A percentile compares a stretch with the other conserved stretches of the same genome.
These are phyloP conservation scores for Pythium aristosporum DNA, from an alignment of 352 stramenopile species.

Conservation along the genomic window DNA sequence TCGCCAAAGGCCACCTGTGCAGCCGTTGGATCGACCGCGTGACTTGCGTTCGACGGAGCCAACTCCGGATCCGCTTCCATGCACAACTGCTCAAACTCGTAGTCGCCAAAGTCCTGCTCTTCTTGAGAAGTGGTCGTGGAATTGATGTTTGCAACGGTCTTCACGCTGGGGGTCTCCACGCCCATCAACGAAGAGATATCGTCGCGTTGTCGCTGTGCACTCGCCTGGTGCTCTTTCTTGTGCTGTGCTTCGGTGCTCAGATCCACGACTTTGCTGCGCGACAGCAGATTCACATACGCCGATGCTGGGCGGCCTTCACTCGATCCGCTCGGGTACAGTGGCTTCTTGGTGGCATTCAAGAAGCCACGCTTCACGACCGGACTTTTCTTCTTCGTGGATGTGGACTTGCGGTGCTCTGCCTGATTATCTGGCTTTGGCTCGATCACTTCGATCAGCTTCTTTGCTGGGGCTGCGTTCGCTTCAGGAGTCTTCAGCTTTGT, in stretches of 20 bases:
- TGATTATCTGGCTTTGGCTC: constrained; percentile 5
- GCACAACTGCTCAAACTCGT: constrained; percentile 81
- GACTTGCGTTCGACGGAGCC: constrained; percentile 16
- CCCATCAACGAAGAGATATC: constrained; percentile 2
- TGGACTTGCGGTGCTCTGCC: background rate
- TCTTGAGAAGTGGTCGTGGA: background rate
- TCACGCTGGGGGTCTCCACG: background rate
- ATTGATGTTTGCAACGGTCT: background rate
- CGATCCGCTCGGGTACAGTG: constrained; percentile 73
- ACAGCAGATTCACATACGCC: constrained; percentile 75
- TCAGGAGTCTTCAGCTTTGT: background rate
- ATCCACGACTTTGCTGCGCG: constrained; percentile 81
- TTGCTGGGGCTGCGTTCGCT: constrained; percentile 19
- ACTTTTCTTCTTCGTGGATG: constrained; percentile 29
- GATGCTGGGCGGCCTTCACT: constrained; percentile 64
- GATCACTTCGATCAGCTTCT: constrained; percentile 56
- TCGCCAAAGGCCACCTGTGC: constrained; percentile 46
- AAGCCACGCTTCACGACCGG: constrained; percentile 77
- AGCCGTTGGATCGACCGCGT: background rate
- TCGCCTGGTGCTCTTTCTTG: constrained; percentile 32
- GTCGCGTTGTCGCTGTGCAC: background rate
- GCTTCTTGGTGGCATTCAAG: constrained; percentile 54
- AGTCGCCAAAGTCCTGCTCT: constrained; percentile 60
- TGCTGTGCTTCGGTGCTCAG: constrained; percentile 49
- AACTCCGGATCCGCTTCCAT: constrained; percentile 78